Conservation (phyloP, 2,329 filamentous ascomycete species). For the Akanthomyces muscarius region DNA sequence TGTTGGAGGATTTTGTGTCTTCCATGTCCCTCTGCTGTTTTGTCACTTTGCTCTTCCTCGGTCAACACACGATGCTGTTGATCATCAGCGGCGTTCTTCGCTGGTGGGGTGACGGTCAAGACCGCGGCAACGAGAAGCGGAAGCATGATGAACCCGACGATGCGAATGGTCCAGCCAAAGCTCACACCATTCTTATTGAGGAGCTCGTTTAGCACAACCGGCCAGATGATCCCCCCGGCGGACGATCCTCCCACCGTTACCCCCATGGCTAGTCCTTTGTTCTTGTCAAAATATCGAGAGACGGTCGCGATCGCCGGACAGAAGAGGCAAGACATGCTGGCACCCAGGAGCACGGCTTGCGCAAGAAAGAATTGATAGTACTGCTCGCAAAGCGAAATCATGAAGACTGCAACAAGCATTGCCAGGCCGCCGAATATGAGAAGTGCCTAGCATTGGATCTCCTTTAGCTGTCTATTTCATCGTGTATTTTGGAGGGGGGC, state of each 20-base stretch:
- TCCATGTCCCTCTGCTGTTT: background rate
- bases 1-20: background rate
- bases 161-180: constrained; percentile 43
- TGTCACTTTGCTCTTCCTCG: background rate
- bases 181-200: constrained; percentile 35
- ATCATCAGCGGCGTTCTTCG: constrained; percentile 49
- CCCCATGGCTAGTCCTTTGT: constrained; percentile 71
- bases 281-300: constrained; percentile 70
- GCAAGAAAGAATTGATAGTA: constrained; percentile 80
- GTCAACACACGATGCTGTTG: constrained; percentile 49
- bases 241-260: constrained; percentile 70
- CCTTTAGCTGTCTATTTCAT: background rate
- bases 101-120: constrained; percentile 48
- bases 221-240: constrained; percentile 61
- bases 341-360: constrained; percentile 67
- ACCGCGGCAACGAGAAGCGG: constrained; percentile 42
- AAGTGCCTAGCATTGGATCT: background rate
- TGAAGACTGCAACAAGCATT: constrained; percentile 7
- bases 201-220: constrained; percentile 40
- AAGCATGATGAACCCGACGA: constrained; percentile 39
- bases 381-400: constrained; percentile 24
- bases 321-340: constrained; percentile 70
- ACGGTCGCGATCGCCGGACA: constrained; percentile 72
- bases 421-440: background rate
- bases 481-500: background rate